These are phyloP conservation scores for Cydonia oblonga DNA, from an alignment of 331 rosid genomes.

Conservation along the genomic window DNA sequence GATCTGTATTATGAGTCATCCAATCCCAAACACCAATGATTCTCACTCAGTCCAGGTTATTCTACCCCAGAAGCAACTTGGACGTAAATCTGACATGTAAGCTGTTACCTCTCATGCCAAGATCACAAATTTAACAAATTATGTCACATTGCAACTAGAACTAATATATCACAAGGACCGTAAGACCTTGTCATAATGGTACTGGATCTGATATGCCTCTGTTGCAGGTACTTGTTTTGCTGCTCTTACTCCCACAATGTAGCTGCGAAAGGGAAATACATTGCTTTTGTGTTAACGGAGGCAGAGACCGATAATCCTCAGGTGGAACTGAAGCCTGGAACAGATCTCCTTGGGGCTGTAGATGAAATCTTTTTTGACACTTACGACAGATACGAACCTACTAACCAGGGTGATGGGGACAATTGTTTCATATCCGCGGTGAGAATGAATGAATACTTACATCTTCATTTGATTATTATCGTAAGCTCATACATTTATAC, in stretches of 20 bases:
- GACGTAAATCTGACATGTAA: constrained; percentile 25
- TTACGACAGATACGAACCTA: constrained; percentile 19
- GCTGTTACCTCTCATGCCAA: background rate
- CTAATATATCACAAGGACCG: background rate
- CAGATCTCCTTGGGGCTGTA: constrained; percentile 26
- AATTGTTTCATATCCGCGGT: constrained; percentile 25
- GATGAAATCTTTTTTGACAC: constrained; percentile 27
- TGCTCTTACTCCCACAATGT: constrained; percentile 32
- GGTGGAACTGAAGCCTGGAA: constrained; percentile 29
- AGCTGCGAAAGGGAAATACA: constrained; percentile 27
- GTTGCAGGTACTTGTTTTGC: constrained; percentile 29
- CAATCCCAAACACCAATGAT: constrained; percentile 21
- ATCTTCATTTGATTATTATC: background rate
- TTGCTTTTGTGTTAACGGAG: constrained; percentile 27
- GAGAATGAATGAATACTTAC: background rate
- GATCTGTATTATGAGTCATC: constrained; percentile 30
- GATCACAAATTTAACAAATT: background rate
- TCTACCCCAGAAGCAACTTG: constrained; percentile 31
- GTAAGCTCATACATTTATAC: background rate
- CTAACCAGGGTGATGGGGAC: constrained; percentile 15
- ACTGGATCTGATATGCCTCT: background rate
- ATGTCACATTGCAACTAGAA: background rate
- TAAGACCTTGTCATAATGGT: background rate
- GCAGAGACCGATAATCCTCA: constrained; percentile 28
- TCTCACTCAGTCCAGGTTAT: constrained; percentile 31